Conservation (phyloP, 352 stramenopile genomes). For the Globisporangium sylvaticum region DNA sequence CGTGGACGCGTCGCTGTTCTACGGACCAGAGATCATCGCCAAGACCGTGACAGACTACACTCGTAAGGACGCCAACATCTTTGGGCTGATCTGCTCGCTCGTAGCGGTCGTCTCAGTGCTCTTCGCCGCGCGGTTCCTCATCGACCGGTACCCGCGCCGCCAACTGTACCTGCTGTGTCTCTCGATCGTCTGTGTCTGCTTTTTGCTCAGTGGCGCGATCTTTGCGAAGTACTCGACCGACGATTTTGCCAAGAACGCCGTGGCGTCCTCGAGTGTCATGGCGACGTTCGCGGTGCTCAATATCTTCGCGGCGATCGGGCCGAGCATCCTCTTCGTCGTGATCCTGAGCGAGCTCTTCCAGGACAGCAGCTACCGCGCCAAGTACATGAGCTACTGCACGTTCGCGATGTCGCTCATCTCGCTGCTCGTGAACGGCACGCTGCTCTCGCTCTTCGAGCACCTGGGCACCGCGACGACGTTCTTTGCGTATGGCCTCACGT, state of each 20-base stretch:
- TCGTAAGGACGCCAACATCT: constrained; percentile 65
- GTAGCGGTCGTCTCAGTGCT: constrained; percentile 67
- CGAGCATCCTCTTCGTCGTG: constrained; percentile 80
- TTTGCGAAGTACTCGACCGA: constrained; percentile 67
- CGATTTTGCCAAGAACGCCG: constrained; percentile 43
- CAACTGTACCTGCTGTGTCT: constrained; percentile 73
- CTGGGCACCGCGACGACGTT: constrained; percentile 69
- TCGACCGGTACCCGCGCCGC: constrained; percentile 59
- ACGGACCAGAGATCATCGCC: constrained; percentile 79
- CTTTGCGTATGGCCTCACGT: constrained; percentile 55
- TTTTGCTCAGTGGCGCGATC: constrained; percentile 58
- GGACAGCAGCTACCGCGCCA: constrained; percentile 72
- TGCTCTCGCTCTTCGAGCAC: constrained; percentile 73
- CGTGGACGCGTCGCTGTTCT: constrained; percentile 85
- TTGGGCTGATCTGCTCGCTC: constrained; percentile 65
- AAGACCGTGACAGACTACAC: constrained; percentile 59
- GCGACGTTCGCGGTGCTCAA: constrained; percentile 68
- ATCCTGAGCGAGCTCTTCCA: constrained; percentile 85
- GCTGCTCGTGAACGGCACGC: constrained; percentile 74
- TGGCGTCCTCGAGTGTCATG: constrained; percentile 55
- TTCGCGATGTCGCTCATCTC: constrained; percentile 87
- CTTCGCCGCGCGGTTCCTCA: constrained; percentile 62
- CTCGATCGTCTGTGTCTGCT: constrained; percentile 62
- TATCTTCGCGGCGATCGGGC: constrained; percentile 66
- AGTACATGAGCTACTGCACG: constrained; percentile 88